phyloP scores from a whole-genome alignment of 1,284 basidiomycete species.

The Apiotrichum akiyoshidainum region DNA sequence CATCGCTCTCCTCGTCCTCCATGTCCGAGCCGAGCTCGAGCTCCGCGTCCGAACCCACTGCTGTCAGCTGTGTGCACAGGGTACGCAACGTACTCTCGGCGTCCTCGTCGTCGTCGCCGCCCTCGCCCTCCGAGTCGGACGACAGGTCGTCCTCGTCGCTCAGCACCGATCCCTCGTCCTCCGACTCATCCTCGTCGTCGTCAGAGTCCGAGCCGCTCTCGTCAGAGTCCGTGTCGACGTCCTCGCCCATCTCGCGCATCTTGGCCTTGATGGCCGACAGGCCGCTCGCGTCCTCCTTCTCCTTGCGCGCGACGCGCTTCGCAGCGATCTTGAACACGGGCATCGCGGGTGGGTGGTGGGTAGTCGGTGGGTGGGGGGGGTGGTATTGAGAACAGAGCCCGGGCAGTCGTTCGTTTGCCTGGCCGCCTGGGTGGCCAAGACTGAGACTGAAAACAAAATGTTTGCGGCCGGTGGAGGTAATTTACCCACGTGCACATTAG shows the following conservation, averaged over 20 bases:
- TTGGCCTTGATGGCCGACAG: constrained; percentile 56
- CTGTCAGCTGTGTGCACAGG: background rate
- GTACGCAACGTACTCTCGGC: background rate
- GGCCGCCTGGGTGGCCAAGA: no score
- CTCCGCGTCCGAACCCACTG: constrained; percentile 13
- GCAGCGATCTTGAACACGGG: constrained; percentile 76
- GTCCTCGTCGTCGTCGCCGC: constrained; percentile 7
- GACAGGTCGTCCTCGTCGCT: constrained; percentile 37
- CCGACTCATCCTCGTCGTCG: constrained; percentile 20
- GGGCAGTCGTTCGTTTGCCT: no score
- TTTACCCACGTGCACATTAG: no score
- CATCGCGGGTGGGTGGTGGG: constrained; percentile 16
- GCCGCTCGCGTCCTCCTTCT: constrained; percentile 65
- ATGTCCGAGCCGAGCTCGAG: background rate
- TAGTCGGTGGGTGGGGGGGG: background rate
- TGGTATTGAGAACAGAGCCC: background rate
- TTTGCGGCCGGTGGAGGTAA: no score
- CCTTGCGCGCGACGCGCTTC: constrained; percentile 62
- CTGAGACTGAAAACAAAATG: no score
- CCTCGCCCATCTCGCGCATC: constrained; percentile 56
- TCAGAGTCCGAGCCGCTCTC: constrained; percentile 35
- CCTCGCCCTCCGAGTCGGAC: constrained; percentile 9
- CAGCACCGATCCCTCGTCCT: constrained; percentile 51
- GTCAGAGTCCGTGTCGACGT: constrained; percentile 1
- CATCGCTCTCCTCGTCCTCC: constrained; percentile 15